These are phyloP conservation scores for Lasiodiplodia sp. DNA, from an alignment of 2,329 filamentous ascomycete genomes.

Conservation along the genomic window DNA sequence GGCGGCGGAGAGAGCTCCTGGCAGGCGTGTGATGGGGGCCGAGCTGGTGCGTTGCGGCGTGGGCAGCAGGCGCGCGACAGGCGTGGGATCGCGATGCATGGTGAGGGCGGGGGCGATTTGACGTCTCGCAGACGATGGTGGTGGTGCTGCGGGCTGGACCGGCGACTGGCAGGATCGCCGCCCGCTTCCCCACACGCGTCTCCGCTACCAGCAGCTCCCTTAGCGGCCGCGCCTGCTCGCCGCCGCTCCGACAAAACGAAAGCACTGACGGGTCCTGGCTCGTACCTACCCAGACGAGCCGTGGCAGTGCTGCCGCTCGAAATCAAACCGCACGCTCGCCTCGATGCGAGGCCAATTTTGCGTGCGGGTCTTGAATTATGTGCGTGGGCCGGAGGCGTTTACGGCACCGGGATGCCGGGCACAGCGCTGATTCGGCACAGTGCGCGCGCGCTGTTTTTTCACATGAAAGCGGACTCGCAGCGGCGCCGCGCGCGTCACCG, in stretches of 20 bases:
- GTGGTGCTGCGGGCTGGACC: constrained; percentile 3
- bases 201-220: constrained; percentile 3
- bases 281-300: background rate
- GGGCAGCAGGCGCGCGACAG: background rate
- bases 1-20: constrained; percentile 10
- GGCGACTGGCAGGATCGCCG: constrained; percentile 14
- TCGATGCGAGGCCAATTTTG: background rate
- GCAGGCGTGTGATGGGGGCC: background rate
- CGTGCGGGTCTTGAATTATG: background rate
- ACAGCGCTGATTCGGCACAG: constrained; percentile 1
- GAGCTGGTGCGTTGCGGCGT: background rate
- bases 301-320: background rate
- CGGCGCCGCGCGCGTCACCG: background rate
- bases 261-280: background rate
- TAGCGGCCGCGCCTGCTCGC: constrained; percentile 6
- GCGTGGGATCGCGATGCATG: constrained; percentile 5
- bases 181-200: constrained; percentile 11
- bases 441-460: background rate
- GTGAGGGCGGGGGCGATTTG: background rate
- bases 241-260: background rate
- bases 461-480: background rate
- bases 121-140: background rate
- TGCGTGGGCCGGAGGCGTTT: constrained; percentile 3
- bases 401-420: background rate
- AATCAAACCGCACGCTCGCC: background rate